Evolutionary conservation across 257 asterid genomes (phyloP).

Genomic region (Solanum boliviense): DNA sequence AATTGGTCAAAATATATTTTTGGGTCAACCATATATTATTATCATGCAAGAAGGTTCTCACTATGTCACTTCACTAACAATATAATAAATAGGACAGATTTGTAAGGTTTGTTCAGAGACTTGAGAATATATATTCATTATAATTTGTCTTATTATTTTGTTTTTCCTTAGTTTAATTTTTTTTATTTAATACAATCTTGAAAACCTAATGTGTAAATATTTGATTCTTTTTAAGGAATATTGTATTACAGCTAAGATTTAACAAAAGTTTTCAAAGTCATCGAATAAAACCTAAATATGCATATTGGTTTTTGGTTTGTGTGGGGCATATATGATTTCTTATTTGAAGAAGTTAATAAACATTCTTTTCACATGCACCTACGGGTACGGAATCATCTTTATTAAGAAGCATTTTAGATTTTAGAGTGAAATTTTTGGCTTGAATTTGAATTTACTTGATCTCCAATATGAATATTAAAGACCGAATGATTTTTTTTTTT

Average conservation of each 20-base stretch:
- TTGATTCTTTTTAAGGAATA: background rate
- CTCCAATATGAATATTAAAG: background rate
- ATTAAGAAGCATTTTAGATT: background rate
- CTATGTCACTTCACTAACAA: background rate
- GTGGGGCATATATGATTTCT: background rate
- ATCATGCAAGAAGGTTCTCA: constrained; percentile 7
- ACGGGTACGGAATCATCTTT: background rate
- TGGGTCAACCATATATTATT: background rate
- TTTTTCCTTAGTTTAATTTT: background rate
- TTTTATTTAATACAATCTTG: background rate
- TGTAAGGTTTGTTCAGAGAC: background rate
- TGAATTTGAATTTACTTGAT: background rate
- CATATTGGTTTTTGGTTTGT: background rate
- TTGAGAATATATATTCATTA: background rate
- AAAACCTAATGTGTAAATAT: background rate
- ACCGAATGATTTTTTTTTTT: rapidly evolving
- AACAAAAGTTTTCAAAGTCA: background rate
- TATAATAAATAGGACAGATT: background rate
- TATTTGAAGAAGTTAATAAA: too few species aligned
- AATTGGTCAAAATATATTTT: background rate
- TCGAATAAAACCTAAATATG: background rate
- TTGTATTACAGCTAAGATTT: constrained; percentile 2
- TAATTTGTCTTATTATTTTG: background rate
- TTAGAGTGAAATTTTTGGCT: rapidly evolving
- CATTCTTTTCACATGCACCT: too few species aligned